phyloP scores from a whole-genome alignment of 805 yeast genomes.

The Saturnispora sekii region DNA sequence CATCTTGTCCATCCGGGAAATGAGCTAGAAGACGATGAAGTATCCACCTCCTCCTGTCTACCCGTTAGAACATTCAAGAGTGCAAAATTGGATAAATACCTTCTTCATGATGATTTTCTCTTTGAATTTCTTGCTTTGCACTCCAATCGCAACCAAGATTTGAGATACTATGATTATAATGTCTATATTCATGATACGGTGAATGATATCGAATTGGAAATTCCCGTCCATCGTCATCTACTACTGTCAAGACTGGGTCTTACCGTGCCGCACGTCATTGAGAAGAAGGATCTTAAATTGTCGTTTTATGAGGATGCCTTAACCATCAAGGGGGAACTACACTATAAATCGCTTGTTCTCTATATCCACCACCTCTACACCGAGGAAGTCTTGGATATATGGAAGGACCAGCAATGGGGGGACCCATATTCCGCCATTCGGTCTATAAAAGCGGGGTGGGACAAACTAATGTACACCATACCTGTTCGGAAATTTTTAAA shows the following conservation, averaged over 20 bases:
- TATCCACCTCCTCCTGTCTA: not conserved
- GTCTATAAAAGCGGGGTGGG: slow-evolving; percentile 9
- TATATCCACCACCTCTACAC: slow-evolving; percentile 43
- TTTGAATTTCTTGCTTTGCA: slow-evolving; percentile 2
- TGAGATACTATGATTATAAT: slow-evolving; percentile 11
- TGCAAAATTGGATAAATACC: not conserved
- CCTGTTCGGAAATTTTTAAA: not conserved
- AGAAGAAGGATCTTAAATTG: slow-evolving; percentile 13
- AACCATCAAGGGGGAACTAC: slow-evolving; percentile 19
- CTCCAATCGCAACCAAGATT: not conserved
- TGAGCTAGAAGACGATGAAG: not conserved
- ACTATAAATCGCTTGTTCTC: slow-evolving; percentile 27
- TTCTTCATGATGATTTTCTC: slow-evolving; percentile 2
- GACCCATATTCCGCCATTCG: not conserved
- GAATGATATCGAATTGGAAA: not conserved
- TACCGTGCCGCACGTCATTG: slow-evolving; percentile 1
- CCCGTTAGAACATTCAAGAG: not conserved
- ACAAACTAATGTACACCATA: slow-evolving; percentile 9
- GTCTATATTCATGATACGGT: slow-evolving; percentile 4
- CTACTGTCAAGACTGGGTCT: slow-evolving; percentile 9
- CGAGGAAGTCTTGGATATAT: slow-evolving; percentile 33
- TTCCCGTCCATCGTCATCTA: slow-evolving; percentile 11
- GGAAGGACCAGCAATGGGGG: slow-evolving; percentile 28
- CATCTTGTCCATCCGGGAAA: not conserved
- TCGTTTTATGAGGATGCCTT: slow-evolving; percentile 1